phyloP scores from a whole-genome alignment of 2,329 filamentous ascomycete genomes.

The Phyllosticta citriasiana region DNA sequence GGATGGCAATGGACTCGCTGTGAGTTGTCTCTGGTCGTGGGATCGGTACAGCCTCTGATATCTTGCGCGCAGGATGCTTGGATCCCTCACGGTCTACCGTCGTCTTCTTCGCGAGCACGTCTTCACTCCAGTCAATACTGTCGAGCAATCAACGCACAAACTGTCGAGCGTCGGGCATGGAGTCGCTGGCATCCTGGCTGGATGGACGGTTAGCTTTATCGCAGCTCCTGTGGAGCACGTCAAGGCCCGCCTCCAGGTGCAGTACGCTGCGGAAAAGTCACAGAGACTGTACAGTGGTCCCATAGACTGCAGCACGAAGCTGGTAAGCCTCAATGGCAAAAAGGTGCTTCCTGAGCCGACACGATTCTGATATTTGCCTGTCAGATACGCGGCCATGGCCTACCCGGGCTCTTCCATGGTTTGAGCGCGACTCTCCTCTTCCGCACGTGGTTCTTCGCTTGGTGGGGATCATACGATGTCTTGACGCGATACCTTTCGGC shows the following conservation, averaged over 20 bases:
- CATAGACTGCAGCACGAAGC: constrained; percentile 68
- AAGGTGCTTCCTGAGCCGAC: not conserved
- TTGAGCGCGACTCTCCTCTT: constrained; percentile 79
- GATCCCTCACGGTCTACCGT: constrained; percentile 82
- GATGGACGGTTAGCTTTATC: constrained; percentile 82
- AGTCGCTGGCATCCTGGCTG: constrained; percentile 76
- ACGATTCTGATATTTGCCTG: not conserved
- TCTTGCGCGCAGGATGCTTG: constrained; percentile 55
- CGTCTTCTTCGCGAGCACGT: constrained; percentile 71
- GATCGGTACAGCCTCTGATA: not conserved
- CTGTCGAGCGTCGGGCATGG: constrained; percentile 75
- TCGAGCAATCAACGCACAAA: constrained; percentile 31
- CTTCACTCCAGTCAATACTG: constrained; percentile 47
- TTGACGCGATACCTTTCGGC: constrained; percentile 59
- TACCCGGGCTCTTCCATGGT: constrained; percentile 76
- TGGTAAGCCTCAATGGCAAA: constrained; percentile 30
- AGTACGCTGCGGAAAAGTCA: constrained; percentile 73
- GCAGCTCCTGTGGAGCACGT: constrained; percentile 91
- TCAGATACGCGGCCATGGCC: constrained; percentile 51
- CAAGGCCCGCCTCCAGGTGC: constrained; percentile 87
- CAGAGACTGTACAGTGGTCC: constrained; percentile 77
- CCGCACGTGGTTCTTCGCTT: constrained; percentile 90
- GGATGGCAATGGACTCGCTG: constrained; percentile 95
- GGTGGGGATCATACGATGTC: constrained; percentile 94
- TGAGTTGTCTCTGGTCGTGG: constrained; percentile 20